phyloP scores from a whole-genome alignment of 805 yeast genomes.

The Debaryomyces tyrocola region DNA sequence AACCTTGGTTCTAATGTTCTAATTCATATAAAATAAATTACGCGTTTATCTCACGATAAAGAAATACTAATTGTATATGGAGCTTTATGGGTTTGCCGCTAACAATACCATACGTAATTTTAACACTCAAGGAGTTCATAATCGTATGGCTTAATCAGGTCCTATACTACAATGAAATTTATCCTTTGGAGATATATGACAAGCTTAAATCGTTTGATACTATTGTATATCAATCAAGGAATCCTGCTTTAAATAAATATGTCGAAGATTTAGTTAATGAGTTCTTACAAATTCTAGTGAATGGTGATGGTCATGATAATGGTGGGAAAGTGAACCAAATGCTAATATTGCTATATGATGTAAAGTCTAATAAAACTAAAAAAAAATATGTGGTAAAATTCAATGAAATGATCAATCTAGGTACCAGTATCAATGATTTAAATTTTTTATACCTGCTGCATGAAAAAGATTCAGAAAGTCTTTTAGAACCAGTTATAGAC shows the following conservation, averaged over 20 bases:
- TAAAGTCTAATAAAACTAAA: slow-evolving; percentile 22
- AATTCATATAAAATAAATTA: too few species aligned
- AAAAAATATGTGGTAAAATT: slow-evolving; percentile 42
- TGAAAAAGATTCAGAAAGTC: slow-evolving; percentile 10
- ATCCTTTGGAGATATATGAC: slow-evolving; percentile 52
- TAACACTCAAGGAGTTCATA: slow-evolving; percentile 48
- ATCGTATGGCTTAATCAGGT: slow-evolving; percentile 54
- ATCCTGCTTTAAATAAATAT: slow-evolving; percentile 48
- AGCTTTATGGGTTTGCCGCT: slow-evolving; percentile 8
- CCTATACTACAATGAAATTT: slow-evolving; percentile 51
- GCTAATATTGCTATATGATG: slow-evolving; percentile 37
- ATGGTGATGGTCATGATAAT: slow-evolving; percentile 2
- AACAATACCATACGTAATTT: slow-evolving; percentile 28
- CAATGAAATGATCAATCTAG: slow-evolving; percentile 27
- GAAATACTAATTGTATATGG: not conserved
- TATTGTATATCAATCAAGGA: slow-evolving; percentile 43
- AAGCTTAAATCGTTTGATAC: slow-evolving; percentile 41
- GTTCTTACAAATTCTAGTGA: slow-evolving; percentile 6
- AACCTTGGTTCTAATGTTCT: too few species aligned
- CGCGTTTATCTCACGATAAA: too few species aligned
- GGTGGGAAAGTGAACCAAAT: slow-evolving; percentile 32
- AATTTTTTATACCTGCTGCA: slow-evolving; percentile 13
- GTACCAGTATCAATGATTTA: slow-evolving; percentile 8
- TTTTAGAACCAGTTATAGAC: slow-evolving; percentile 14
- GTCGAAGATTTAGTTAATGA: slow-evolving; percentile 23